Evolutionary conservation across 176 grass and related monocot species (phyloP).

Genomic region (Cocos nucifera): DNA sequence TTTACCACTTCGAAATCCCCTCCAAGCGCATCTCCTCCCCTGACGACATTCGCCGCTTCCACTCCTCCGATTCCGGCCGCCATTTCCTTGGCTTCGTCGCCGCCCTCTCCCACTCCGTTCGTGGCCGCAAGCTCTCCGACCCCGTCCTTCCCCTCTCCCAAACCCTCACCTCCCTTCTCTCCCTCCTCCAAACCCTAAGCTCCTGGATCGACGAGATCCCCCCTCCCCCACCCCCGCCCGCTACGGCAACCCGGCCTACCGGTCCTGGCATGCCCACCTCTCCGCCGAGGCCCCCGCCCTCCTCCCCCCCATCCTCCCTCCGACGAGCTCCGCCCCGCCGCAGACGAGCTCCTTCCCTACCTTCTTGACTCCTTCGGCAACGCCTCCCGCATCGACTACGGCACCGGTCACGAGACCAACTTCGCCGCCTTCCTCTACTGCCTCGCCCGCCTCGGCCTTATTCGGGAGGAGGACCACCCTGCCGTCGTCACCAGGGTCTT

Average conservation of each 20-base stretch:
- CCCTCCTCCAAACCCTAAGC: slow-evolving; percentile 44
- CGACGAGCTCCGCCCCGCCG: slow-evolving; percentile 29
- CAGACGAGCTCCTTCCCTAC: slow-evolving; percentile 67
- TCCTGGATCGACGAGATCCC: slow-evolving; percentile 50
- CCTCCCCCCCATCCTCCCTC: slow-evolving; percentile 31
- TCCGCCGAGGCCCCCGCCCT: slow-evolving; percentile 24
- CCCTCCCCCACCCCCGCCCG: slow-evolving; percentile 52
- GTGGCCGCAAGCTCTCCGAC: slow-evolving; percentile 69
- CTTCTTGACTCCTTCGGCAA: slow-evolving; percentile 93
- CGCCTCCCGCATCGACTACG: slow-evolving; percentile 67
- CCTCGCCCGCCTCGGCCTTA: slow-evolving; percentile 62
- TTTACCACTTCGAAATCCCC: slow-evolving; percentile 43
- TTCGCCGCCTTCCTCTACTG: slow-evolving; percentile 92
- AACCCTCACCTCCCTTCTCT: slow-evolving; percentile 39
- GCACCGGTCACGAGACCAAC: slow-evolving; percentile 77
- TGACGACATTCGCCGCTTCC: slow-evolving; percentile 60
- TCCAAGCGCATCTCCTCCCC: slow-evolving; percentile 49
- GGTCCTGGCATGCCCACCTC: slow-evolving; percentile 76
- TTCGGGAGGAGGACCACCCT: slow-evolving; percentile 55
- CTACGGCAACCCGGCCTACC: slow-evolving; percentile 86
- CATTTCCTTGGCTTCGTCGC: slow-evolving; percentile 80
- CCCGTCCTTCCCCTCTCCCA: slow-evolving; percentile 37
- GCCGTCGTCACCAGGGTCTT: slow-evolving; percentile 56
- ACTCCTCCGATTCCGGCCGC: slow-evolving; percentile 50
- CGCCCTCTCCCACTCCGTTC: slow-evolving; percentile 59